phyloP scores from a whole-genome alignment of 2,329 filamentous ascomycete genomes.

The Cladophialophora yegresii region DNA sequence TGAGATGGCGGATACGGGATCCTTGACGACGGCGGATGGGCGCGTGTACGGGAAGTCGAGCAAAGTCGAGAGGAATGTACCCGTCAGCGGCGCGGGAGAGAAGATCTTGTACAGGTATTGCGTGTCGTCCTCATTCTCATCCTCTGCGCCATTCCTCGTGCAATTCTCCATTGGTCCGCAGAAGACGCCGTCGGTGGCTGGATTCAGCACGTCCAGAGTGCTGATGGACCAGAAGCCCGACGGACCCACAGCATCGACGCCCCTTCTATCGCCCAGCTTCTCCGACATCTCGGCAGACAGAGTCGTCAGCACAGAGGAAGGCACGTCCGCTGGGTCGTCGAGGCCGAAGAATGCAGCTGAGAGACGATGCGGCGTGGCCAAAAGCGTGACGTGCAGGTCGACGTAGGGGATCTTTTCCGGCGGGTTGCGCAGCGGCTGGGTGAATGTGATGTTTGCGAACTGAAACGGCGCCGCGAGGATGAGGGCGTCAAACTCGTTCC shows the following conservation, averaged over 20 bases:
- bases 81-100: constrained; percentile 55
- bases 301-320: constrained; percentile 80
- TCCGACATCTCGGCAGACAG: constrained; percentile 62
- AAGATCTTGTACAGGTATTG: constrained; percentile 68
- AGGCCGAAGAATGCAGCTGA: constrained; percentile 73
- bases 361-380: constrained; percentile 75
- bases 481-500: constrained; percentile 68
- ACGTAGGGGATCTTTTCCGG: constrained; percentile 86
- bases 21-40: constrained; percentile 24
- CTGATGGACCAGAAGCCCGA: constrained; percentile 85
- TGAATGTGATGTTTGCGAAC: constrained; percentile 67
- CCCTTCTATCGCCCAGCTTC: constrained; percentile 43
- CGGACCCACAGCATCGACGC: constrained; percentile 63
- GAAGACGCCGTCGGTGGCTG: constrained; percentile 41
- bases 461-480: constrained; percentile 83
- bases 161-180: constrained; percentile 16
- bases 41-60: constrained; percentile 47
- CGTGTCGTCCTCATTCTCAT: constrained; percentile 18
- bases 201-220: constrained; percentile 67
- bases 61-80: constrained; percentile 52
- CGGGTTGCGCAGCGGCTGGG: constrained; percentile 46
- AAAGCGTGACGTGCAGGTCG: constrained; percentile 82
- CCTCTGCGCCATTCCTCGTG: constrained; percentile 1
- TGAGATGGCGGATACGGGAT: constrained; percentile 37
- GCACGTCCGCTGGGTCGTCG: constrained; percentile 56